Percentiles rank a stretch among this genome's conserved stretches.
Evolutionary conservation across 2,329 filamentous ascomycete genomes (phyloP).

Genomic region (Fusarium sp.): DNA sequence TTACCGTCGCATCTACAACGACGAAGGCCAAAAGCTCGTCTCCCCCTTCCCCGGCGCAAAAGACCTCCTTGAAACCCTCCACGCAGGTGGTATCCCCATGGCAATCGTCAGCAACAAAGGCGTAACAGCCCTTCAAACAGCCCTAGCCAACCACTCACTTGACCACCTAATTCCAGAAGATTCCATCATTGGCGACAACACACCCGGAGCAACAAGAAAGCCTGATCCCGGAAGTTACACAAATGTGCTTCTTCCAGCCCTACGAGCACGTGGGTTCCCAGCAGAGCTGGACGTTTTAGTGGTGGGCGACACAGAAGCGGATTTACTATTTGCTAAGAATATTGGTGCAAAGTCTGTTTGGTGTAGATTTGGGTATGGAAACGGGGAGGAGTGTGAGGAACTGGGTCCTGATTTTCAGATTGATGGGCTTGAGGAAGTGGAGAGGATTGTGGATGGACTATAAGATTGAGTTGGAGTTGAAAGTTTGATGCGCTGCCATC

Average conservation of each 20-base stretch:
- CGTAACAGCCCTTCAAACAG: background rate
- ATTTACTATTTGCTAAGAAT: conserved; percentile 6
- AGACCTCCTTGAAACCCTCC: accelerated
- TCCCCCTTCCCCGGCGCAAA: background rate
- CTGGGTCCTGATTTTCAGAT: background rate
- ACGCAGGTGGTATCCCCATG: accelerated
- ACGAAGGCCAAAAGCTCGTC: background rate
- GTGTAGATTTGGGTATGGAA: conserved; percentile 25
- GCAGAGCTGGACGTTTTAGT: background rate
- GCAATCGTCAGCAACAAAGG: conserved; percentile 7
- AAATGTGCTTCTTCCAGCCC: background rate
- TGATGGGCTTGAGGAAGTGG: background rate
- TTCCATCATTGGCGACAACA: conserved; percentile 11
- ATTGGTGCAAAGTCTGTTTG: conserved; percentile 14
- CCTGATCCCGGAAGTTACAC: conserved; percentile 5
- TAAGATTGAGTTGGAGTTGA: background rate
- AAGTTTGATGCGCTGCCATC: background rate
- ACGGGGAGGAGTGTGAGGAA: background rate
- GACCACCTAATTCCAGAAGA: background rate
- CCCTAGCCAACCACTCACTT: background rate
- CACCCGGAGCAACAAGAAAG: background rate
- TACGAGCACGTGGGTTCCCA: background rate
- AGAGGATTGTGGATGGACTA: background rate
- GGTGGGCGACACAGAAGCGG: conserved; percentile 7
- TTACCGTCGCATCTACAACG: conserved; percentile 8